Base-by-base conservation (phyloP, 257 asterid species). In the Nemophila menziesii region DNA sequence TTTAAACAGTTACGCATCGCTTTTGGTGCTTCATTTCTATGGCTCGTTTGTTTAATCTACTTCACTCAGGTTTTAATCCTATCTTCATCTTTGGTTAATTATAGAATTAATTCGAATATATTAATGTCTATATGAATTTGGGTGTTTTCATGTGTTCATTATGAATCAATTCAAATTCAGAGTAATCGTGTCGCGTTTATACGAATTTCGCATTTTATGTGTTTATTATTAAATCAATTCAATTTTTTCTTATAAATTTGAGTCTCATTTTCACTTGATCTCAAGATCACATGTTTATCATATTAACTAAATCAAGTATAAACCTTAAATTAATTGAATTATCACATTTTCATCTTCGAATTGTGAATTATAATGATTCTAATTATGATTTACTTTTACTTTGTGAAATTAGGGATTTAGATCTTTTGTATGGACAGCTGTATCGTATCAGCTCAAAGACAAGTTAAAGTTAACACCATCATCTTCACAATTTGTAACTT, bases 371-470 rank as follows among this genome's bases (percentile, higher is more conserved):
- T n/a, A n/a, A n/a, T n/a, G n/a, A n/a, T n/a, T n/a, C n/a, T n/a
- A n/a, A n/a, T 33, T 33, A 17, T 41, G 40, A 16, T 29, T 44
- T 51, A 49, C 48, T 36, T 49, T 40, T 14, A 46, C 47, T 75
- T 47, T 58, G 11, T 62, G 58, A 56, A 56, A 74, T 55, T 85
- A 87, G 97, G 97, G 97, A 18, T 87, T 87, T 66, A 80, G 97
- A 68, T 87, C 95, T 51, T 87, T 83, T 47, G 97, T 84, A 19
- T 87, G 97, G 97, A 87, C 95, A 46, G 92, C 95, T 18, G 95
- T 87, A 52, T 83, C 95, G 11, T 87, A 87, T 68, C 92, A 78
- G 72, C 72, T 87, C 56, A 87, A 87, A 78, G 97, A 87, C 75
- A 71, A 70, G 65, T 71, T 87, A 40, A 72, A 76, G 69, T 53